phyloP scores from a whole-genome alignment of 352 stramenopile genomes.

The Phytophthora litchii region DNA sequence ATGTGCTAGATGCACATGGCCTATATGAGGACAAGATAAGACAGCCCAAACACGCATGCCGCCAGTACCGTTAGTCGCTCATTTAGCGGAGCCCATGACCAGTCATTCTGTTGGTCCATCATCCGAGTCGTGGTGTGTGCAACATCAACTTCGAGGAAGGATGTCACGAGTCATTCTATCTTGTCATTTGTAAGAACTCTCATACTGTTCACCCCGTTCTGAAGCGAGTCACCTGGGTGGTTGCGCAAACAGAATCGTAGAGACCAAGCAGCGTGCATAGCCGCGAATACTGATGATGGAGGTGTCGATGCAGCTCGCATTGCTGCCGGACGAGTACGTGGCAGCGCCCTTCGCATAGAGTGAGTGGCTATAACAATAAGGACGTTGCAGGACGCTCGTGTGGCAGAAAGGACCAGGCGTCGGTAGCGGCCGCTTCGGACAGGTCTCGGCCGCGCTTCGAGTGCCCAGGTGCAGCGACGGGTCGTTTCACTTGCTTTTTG shows the following conservation, averaged over 20 bases:
- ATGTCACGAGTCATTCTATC: background rate
- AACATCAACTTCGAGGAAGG: slow-evolving; percentile 9
- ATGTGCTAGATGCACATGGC: no score
- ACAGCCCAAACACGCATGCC: no score
- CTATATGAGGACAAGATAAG: no score
- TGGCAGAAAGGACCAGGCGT: slow-evolving; percentile 75
- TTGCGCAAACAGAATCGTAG: slow-evolving; percentile 12
- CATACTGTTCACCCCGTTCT: slow-evolving; percentile 12
- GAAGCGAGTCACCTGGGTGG: background rate
- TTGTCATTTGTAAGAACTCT: background rate
- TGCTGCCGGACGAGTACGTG: slow-evolving; percentile 53
- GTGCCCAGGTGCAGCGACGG: slow-evolving; percentile 51
- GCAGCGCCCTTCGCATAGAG: background rate
- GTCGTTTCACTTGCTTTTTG: slow-evolving; percentile 1
- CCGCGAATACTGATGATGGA: background rate
- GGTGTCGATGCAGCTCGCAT: slow-evolving; percentile 51
- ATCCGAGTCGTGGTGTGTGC: background rate
- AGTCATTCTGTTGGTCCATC: slow-evolving; percentile 14
- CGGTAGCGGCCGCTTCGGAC: slow-evolving; percentile 73
- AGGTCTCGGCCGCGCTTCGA: slow-evolving; percentile 72
- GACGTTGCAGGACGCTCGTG: slow-evolving; percentile 46
- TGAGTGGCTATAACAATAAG: background rate
- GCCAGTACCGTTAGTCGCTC: no score
- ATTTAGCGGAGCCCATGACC: background rate
- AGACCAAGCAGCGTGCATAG: background rate